Conservation (phyloP, 805 yeast genomes). For the Lipomyces kockii region DNA sequence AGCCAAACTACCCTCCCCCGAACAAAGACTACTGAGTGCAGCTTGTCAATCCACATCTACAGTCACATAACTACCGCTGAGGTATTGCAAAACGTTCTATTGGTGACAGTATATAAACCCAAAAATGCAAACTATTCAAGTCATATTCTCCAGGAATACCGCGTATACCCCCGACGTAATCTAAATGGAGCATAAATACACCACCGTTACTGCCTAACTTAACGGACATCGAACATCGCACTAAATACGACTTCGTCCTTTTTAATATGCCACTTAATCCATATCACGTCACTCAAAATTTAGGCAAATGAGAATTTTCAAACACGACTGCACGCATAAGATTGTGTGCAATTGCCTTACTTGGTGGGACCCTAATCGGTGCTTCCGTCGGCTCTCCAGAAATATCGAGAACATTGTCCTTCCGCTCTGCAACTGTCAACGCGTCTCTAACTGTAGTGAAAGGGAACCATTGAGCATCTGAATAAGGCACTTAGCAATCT, state of each 20-base stretch:
- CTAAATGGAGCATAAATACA: background rate
- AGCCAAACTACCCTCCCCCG: too few relatives aligned
- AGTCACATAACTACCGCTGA: too few relatives aligned
- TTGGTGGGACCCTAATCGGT: constrained; percentile 36
- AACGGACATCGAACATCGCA: background rate
- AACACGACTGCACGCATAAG: constrained; percentile 36
- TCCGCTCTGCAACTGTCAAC: constrained; percentile 34
- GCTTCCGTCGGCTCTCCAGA: constrained; percentile 17
- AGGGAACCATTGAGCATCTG: constrained; percentile 86
- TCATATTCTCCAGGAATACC: too few relatives aligned
- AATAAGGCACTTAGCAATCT: background rate
- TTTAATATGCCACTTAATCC: background rate
- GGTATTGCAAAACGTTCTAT: too few relatives aligned
- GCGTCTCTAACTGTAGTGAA: constrained; percentile 55
- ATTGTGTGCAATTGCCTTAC: constrained; percentile 36
- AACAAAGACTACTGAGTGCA: too few relatives aligned
- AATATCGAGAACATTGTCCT: constrained; percentile 26
- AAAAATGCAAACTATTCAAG: too few relatives aligned
- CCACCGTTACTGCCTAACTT: background rate
- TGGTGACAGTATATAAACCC: too few relatives aligned
- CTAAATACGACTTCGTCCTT: background rate
- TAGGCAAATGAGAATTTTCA: constrained; percentile 35
- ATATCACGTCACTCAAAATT: constrained; percentile 7
- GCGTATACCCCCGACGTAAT: too few relatives aligned
- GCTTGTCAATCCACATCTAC: too few relatives aligned